These are phyloP conservation scores for Solanum dulcamara DNA, from an alignment of 257 asterid genomes.

Conservation along the genomic window DNA sequence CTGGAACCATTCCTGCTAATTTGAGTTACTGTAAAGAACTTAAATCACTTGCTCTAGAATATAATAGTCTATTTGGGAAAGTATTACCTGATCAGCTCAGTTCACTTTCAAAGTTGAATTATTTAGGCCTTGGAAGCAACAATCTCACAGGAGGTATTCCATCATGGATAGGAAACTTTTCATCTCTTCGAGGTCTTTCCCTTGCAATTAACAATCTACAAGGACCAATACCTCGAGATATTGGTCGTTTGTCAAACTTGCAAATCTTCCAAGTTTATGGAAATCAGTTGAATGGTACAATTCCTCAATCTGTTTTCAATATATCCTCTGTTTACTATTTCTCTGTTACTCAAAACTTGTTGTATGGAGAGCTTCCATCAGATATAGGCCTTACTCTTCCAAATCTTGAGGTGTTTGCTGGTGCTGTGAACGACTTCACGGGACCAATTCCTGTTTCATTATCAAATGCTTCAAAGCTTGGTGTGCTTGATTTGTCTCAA, in stretches of 20 bases:
- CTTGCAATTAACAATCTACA: neutral
- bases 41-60: neutral
- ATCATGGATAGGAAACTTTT: conserved; percentile 5
- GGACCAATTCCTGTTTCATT: conserved; percentile 16
- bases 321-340: neutral
- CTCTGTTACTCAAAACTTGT: neutral
- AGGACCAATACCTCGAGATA: conserved; percentile 4
- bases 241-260: neutral
- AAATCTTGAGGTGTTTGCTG: conserved; percentile 1
- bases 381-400: too few relatives aligned
- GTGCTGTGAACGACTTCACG: conserved; percentile 5
- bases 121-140: neutral
- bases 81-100: neutral
- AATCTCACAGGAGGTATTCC: conserved; percentile 10
- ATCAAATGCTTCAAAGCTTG: conserved; percentile 12
- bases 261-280: neutral
- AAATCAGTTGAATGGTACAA: conserved; percentile 4
- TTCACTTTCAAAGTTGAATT: neutral
- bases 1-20: conserved; percentile 8
- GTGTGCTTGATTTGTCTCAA: neutral
- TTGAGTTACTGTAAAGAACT: conserved; percentile 11
- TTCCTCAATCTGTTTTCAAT: conserved; percentile 7
- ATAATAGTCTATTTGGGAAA: neutral
- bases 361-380: too few relatives aligned
- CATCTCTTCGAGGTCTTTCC: neutral